These are phyloP conservation scores for Daldinia decipiens DNA, from an alignment of 495 filamentous ascomycete genomes.

Conservation along the genomic window DNA sequence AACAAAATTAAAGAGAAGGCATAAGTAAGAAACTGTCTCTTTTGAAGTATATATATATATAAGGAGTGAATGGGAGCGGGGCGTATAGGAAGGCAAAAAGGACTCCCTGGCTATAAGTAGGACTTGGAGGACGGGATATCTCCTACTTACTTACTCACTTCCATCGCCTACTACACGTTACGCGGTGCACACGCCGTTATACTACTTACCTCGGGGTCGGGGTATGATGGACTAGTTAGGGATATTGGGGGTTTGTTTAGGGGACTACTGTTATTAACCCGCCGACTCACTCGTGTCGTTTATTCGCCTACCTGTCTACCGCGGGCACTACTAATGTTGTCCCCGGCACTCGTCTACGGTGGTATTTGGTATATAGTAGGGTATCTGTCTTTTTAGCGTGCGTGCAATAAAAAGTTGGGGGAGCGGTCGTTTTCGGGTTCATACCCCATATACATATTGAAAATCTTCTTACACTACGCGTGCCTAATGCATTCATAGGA, in stretches of 20 bases:
- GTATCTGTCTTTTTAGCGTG: slow-evolving; percentile 32
- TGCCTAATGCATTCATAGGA: background rate
- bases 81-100: slow-evolving; percentile 3
- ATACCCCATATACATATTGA: slow-evolving; percentile 4
- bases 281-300: background rate
- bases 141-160: background rate
- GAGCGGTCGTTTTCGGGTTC: slow-evolving; percentile 25
- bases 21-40: background rate
- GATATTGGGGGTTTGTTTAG: background rate
- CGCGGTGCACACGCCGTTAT: background rate
- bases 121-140: background rate
- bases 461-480: background rate
- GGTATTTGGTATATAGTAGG: background rate
- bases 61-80: background rate
- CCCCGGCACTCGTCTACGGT: background rate
- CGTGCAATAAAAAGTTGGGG: slow-evolving; percentile 16
- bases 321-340: background rate
- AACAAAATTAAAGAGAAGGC: background rate
- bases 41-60: background rate
- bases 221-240: background rate
- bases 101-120: background rate
- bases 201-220: background rate
- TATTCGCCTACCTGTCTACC: background rate
- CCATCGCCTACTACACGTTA: background rate
- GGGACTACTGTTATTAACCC: background rate